A percentile compares a stretch with the other conserved stretches of the same genome.
Evolutionary conservation across 306 rosid genomes (phyloP).

Genomic region (cucumber (Cucumis sativus)): Cucumber_9930_V3 NC_026655.2:28052501-28053000

Average conservation of each 20-base stretch:
- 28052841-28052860: background rate
- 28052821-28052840: background rate
- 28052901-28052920: background rate
- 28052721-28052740: constrained; percentile 42
- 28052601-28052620: background rate
- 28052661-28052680: constrained; percentile 48
- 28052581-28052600: background rate
- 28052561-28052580: background rate
- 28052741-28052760: background rate
- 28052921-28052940: background rate
- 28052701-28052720: constrained; percentile 65
- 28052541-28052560: background rate
- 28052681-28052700: constrained; percentile 70
- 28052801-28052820: background rate
- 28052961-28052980: background rate
- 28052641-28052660: constrained; percentile 13
- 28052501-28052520: background rate
- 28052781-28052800: background rate
- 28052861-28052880: background rate
- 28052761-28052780: background rate
- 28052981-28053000: background rate
- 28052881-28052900: background rate
- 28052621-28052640: background rate
- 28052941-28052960: background rate
- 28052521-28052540: background rate